Base-by-base conservation (phyloP, 257 asterid species). In the Avicennia marina region DNA sequence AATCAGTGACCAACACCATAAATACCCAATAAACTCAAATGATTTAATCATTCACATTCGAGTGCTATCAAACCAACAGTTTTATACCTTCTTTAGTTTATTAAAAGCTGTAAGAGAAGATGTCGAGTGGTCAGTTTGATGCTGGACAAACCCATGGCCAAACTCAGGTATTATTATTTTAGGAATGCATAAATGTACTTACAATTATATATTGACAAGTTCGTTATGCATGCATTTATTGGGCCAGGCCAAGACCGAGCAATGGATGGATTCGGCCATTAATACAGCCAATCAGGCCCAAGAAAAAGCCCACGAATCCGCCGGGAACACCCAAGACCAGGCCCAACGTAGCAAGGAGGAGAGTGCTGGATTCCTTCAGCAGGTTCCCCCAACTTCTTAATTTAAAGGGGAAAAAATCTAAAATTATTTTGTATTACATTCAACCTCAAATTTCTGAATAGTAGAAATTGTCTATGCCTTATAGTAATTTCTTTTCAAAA, bases 281-380 rank as follows among this genome's bases (percentile, higher is more conserved):
- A 47, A 50, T 19, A 62, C 84, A 1, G 78, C 85, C 6, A 56
- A 53, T 20, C 38, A 72, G 56, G 84, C 84, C 50, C 79, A 66
- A 4, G 83, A 82, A 7, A 78, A 72, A 67, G 77, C 81, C 45
- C 64, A 48, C 18, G 79, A 66, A 1, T 78, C 72, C 0, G 68
- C 80, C 2, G 77, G 76, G 1, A 43, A 64, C 4, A 36, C 85
- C 59, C 71, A 74, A 10, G 64, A 49, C 4, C 75, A 75, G 32
- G 75, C 80, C 57, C 93, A 83, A 48, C 72, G 27, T 9, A 67
- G 60, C 66, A 80, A 63, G 72, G 79, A 78, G 12, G 84, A 83
- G 31, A 69, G 38, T 53, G 67, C 80, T 15, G 67, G 61, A 27
- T 66, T 80, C 36, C 81, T 85, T 33, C 89, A 78, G 6, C 89